A percentile compares a stretch with the other conserved stretches of the same genome.
phyloP scores from a whole-genome alignment of 2,329 filamentous ascomycete genomes.

The Aaosphaeria arxii region DNA sequence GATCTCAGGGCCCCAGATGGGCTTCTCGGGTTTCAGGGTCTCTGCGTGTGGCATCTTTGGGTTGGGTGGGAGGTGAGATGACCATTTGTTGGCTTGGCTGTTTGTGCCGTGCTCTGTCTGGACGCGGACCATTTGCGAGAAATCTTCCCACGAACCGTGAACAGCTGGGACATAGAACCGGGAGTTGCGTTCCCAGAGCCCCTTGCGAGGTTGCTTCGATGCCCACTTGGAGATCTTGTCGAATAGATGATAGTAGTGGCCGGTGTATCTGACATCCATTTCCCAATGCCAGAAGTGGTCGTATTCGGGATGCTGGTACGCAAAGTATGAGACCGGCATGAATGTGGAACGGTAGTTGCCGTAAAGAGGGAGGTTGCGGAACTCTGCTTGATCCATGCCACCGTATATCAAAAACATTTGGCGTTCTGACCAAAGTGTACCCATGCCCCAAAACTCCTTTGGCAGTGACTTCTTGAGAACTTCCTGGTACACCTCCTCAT shows the following conservation, averaged over 20 bases:
- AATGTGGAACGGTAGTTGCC: conserved; percentile 72
- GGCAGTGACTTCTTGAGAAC: conserved; percentile 54
- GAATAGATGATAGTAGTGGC: conserved; percentile 82
- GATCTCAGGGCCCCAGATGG: conserved; percentile 48
- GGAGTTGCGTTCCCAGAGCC: conserved; percentile 74
- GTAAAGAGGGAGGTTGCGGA: conserved; percentile 63
- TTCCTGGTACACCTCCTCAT: conserved; percentile 68
- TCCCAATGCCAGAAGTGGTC: conserved; percentile 95
- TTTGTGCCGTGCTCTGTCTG: conserved; percentile 57
- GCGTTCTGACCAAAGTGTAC: conserved; percentile 51
- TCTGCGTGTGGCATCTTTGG: conserved; percentile 42
- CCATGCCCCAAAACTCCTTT: conserved; percentile 50
- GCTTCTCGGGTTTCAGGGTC: conserved; percentile 40
- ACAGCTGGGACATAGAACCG: conserved; percentile 73
- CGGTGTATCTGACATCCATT: conserved; percentile 87
- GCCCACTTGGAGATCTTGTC: conserved; percentile 66
- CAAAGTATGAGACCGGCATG: conserved; percentile 94
- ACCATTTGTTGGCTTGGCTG: conserved; percentile 44
- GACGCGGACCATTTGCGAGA: conserved; percentile 61
- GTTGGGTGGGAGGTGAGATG: conserved; percentile 37
- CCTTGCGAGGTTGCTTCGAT: conserved; percentile 63
- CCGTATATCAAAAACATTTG: conserved; percentile 56
- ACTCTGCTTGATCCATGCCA: conserved; percentile 48
- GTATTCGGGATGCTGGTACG: conserved; percentile 82
- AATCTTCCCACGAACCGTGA: conserved; percentile 71